Percentiles rank a stretch among this genome's conserved stretches.
Evolutionary conservation across 2,329 filamentous ascomycete species (phyloP).

Genomic region (Calonectria pauciramosa): DNA sequence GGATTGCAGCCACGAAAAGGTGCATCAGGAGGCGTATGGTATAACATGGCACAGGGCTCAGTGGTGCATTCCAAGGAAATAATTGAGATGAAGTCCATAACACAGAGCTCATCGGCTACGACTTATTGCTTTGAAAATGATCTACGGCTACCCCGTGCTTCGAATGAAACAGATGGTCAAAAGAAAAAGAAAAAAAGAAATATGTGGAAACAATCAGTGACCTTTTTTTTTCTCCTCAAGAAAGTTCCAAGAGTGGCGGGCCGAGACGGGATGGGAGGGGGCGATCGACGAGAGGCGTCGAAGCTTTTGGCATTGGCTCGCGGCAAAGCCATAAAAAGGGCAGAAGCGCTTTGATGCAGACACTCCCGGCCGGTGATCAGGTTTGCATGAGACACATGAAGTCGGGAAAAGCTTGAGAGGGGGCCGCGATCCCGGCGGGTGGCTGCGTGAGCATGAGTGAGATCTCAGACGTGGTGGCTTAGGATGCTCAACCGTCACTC

Average conservation of each 20-base stretch:
- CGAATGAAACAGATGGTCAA: neutral
- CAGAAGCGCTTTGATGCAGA: constrained; percentile 9
- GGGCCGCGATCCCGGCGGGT: constrained; percentile 18
- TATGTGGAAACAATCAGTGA: neutral
- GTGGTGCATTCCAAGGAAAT: constrained; percentile 6
- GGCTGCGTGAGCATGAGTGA: constrained; percentile 15
- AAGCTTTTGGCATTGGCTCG: constrained; percentile 4
- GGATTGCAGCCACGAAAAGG: constrained; percentile 9
- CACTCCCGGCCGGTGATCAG: constrained; percentile 8
- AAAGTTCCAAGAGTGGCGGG: constrained; percentile 10
- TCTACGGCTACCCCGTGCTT: neutral
- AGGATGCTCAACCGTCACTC: constrained; percentile 2
- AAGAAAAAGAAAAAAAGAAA: neutral
- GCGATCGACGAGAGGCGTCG: neutral
- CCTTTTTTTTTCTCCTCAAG: neutral
- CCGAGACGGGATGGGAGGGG: constrained; percentile 1
- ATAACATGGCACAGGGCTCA: constrained; percentile 1
- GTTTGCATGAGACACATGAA: constrained; percentile 2
- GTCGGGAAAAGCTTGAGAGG: constrained; percentile 1
- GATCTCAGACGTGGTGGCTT: constrained; percentile 9
- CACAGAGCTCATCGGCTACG: neutral
- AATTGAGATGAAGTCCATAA: neutral
- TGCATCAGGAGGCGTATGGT: constrained; percentile 5
- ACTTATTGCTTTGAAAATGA: neutral
- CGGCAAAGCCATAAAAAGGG: neutral